Conservation (phyloP, 208 protist genomes). For the Naegleria lovaniensis region DNA sequence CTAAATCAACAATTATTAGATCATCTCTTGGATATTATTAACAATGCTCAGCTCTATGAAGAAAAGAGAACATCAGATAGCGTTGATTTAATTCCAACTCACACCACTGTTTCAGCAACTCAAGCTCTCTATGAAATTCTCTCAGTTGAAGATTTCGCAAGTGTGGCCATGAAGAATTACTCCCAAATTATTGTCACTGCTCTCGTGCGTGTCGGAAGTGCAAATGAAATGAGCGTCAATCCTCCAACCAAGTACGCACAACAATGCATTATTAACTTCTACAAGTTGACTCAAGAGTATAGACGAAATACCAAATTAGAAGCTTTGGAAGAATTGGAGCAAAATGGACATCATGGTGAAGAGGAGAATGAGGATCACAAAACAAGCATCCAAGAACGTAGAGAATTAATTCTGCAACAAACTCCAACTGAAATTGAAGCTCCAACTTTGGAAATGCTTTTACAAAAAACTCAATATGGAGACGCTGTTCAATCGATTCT, state of each 20-base stretch:
- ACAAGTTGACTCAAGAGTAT: background rate
- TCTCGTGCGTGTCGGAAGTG: background rate
- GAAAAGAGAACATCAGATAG: background rate
- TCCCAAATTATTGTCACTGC: background rate
- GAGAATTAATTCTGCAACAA: background rate
- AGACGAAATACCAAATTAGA: background rate
- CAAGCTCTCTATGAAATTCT: background rate
- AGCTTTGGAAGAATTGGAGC: background rate
- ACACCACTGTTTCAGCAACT: background rate
- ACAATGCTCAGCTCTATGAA: constrained; percentile 22
- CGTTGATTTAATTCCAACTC: background rate
- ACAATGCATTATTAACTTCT: background rate
- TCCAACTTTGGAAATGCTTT: background rate
- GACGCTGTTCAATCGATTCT: background rate
- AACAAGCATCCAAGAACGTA: background rate
- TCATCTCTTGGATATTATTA: constrained; percentile 3
- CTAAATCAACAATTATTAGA: background rate
- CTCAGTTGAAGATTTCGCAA: background rate
- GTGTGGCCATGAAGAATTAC: background rate
- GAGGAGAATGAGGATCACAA: background rate
- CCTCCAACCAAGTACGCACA: background rate
- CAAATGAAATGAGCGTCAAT: background rate
- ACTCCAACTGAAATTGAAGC: background rate
- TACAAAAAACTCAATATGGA: background rate
- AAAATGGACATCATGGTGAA: background rate